These are phyloP conservation scores for Xylaria palmicola DNA, from an alignment of 495 filamentous ascomycete species.

Conservation along the genomic window DNA sequence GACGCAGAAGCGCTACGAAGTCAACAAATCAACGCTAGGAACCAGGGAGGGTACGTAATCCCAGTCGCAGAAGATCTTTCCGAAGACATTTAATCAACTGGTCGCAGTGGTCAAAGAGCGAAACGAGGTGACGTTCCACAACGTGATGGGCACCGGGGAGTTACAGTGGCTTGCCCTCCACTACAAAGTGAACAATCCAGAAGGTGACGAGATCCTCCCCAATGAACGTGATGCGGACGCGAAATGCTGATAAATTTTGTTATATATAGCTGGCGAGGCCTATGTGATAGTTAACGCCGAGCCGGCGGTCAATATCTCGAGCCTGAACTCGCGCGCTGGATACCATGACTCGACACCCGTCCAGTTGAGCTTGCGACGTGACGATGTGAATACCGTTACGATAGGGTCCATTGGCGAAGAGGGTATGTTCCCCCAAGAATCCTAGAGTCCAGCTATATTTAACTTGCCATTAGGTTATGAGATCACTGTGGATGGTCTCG, in stretches of 20 bases:
- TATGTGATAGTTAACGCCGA: slow-evolving; percentile 41
- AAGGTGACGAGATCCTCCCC: slow-evolving; percentile 24
- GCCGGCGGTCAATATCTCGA: slow-evolving; percentile 37
- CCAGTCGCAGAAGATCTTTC: background rate
- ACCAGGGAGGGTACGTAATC: slow-evolving; percentile 26
- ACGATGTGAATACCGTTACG: slow-evolving; percentile 38
- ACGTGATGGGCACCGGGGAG: slow-evolving; percentile 40
- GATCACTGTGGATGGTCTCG: slow-evolving; percentile 32
- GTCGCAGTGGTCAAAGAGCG: background rate
- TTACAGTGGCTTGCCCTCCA: slow-evolving; percentile 44
- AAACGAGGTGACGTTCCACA: slow-evolving; percentile 37
- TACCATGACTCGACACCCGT: slow-evolving; percentile 40
- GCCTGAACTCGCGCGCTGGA: slow-evolving; percentile 41
- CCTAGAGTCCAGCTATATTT: slow-evolving; percentile 1
- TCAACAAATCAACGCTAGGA: slow-evolving; percentile 17
- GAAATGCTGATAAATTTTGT: background rate
- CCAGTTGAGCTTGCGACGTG: slow-evolving; percentile 33
- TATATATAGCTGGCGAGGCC: slow-evolving; percentile 33
- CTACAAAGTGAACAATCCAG: slow-evolving; percentile 34
- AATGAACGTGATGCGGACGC: background rate
- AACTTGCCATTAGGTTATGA: slow-evolving; percentile 25
- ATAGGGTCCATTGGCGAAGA: slow-evolving; percentile 35
- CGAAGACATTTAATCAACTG: slow-evolving; percentile 9
- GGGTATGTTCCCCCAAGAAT: slow-evolving; percentile 20
- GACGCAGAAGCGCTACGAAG: slow-evolving; percentile 35